Conservation (phyloP, 73 alveolate genomes). For the Paramecium octaurelia region DNA sequence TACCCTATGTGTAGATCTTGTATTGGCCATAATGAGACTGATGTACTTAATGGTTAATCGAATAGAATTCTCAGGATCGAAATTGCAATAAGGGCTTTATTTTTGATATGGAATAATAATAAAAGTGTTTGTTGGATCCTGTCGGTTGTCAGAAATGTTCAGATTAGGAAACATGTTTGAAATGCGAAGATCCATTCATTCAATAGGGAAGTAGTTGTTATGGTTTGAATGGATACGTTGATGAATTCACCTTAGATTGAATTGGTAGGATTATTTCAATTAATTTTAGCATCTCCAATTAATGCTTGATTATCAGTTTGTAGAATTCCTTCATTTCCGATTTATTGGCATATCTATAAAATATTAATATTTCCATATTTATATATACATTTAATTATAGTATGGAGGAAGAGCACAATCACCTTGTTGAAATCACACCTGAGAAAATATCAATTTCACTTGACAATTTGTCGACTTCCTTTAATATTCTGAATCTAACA, state of each 20-base stretch:
- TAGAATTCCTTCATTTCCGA: neutral
- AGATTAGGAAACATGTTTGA: neutral
- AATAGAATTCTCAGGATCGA: neutral
- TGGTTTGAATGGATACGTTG: neutral
- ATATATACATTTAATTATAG: neutral
- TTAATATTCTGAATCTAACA: conserved; percentile 15
- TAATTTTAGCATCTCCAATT: neutral
- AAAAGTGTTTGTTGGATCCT: neutral
- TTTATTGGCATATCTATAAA: neutral
- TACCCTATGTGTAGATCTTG: neutral
- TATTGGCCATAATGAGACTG: neutral
- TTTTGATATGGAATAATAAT: neutral
- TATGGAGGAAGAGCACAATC: conserved; percentile 23
- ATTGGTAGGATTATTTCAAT: neutral
- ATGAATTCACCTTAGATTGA: neutral
- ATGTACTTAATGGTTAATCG: neutral
- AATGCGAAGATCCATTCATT: neutral
- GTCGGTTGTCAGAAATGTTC: neutral
- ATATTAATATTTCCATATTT: neutral
- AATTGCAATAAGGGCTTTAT: neutral
- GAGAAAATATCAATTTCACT: neutral
- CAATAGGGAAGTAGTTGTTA: neutral
- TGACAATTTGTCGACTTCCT: neutral
- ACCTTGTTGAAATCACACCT: neutral
- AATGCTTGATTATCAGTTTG: neutral